These are phyloP conservation scores for Cicer cuneatum DNA, from an alignment of 306 rosid genomes.

Conservation along the genomic window DNA sequence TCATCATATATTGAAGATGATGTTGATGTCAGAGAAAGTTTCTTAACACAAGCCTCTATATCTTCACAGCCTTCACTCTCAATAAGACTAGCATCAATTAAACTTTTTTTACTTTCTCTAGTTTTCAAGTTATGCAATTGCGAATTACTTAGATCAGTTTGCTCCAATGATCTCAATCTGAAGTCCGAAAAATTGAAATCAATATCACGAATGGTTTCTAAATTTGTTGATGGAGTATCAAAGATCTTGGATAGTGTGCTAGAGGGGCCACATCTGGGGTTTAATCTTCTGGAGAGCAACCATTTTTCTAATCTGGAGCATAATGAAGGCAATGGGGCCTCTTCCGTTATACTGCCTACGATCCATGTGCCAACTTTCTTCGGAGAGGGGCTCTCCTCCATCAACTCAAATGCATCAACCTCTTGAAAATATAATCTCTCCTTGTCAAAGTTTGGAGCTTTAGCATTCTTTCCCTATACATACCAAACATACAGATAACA, in stretches of 20 bases:
- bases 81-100: slow-evolving; percentile 27
- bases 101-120: slow-evolving; percentile 36
- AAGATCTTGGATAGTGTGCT: slow-evolving; percentile 80
- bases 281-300: slow-evolving; percentile 65
- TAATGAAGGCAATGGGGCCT: slow-evolving; percentile 59
- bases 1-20: slow-evolving; percentile 56
- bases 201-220: slow-evolving; percentile 48
- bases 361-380: slow-evolving; percentile 75
- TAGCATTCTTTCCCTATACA: slow-evolving; percentile 60
- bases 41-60: slow-evolving; percentile 66
- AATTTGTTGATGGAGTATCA: slow-evolving; percentile 57
- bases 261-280: slow-evolving; percentile 61
- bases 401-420: slow-evolving; percentile 89
- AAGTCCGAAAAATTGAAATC: slow-evolving; percentile 42
- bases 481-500: slow-evolving; percentile 26
- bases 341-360: slow-evolving; percentile 47
- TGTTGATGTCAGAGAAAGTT: slow-evolving; percentile 71
- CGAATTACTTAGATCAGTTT: slow-evolving; percentile 40
- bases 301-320: slow-evolving; percentile 77
- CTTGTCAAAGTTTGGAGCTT: slow-evolving; percentile 66
- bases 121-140: slow-evolving; percentile 37
- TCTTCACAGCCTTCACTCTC: slow-evolving; percentile 51
- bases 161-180: slow-evolving; percentile 52
- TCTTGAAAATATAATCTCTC: slow-evolving; percentile 78
- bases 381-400: slow-evolving; percentile 98